phyloP scores from a whole-genome alignment of 2,329 filamentous ascomycete species.

The Penicillium verrucosum region DNA sequence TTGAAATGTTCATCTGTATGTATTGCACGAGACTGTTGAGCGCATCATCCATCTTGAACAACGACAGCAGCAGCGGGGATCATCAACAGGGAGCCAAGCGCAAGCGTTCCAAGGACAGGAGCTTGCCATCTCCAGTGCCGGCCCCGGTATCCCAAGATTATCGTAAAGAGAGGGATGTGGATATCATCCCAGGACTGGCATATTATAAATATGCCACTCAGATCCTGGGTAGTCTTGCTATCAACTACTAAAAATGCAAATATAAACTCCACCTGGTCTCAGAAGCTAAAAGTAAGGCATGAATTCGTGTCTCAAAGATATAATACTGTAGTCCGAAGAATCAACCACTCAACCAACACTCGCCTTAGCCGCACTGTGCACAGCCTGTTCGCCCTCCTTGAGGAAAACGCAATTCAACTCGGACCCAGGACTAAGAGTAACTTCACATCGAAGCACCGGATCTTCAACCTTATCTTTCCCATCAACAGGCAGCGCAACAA shows the following conservation, averaged over 20 bases:
- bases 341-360: not conserved
- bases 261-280: too few species aligned
- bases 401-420: constrained; percentile 42
- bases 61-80: too few species aligned
- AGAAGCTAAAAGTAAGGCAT: not conserved
- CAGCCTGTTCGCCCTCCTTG: constrained; percentile 24
- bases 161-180: too few species aligned
- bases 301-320: not conserved
- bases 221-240: not conserved
- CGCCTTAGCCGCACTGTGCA: not conserved
- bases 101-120: too few species aligned
- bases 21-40: too few species aligned
- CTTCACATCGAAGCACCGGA: constrained; percentile 37
- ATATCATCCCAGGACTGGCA: too few species aligned
- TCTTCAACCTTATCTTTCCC: constrained; percentile 36
- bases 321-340: not conserved
- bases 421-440: constrained; percentile 38
- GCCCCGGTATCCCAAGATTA: too few species aligned
- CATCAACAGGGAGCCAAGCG: too few species aligned
- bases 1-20: too few species aligned
- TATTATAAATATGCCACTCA: too few species aligned
- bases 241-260: not conserved
- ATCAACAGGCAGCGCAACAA: constrained; percentile 33
- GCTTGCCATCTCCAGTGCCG: too few species aligned
- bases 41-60: too few species aligned